phyloP scores from a whole-genome alignment of 2,329 filamentous ascomycete species.

The Colletotrichum sp. region DNA sequence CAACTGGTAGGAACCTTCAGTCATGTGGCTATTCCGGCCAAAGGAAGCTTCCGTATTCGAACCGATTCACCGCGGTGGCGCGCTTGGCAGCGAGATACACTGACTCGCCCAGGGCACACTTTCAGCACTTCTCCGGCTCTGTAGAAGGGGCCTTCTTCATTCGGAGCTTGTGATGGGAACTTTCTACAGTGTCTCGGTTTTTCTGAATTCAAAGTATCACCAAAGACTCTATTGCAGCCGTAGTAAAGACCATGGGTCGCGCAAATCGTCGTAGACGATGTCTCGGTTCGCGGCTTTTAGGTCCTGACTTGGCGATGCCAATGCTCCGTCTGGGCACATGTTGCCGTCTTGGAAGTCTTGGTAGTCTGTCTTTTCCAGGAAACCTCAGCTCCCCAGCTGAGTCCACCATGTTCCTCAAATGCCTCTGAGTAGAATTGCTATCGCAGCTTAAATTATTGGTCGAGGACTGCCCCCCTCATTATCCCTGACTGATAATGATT shows the following conservation, averaged over 20 bases:
- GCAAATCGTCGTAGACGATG: background rate
- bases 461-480: background rate
- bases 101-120: background rate
- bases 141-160: background rate
- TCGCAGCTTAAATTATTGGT: background rate
- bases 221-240: background rate
- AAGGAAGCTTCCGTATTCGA: background rate
- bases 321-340: conserved; percentile 16
- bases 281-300: background rate
- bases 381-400: background rate
- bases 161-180: too few species aligned
- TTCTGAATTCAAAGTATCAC: background rate
- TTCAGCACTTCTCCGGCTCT: background rate
- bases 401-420: background rate
- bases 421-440: background rate
- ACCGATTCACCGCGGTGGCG: background rate
- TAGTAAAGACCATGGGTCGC: background rate
- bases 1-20: background rate
- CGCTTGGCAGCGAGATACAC: background rate
- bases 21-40: background rate
- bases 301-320: conserved; percentile 8
- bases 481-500: background rate
- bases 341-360: conserved; percentile 18
- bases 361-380: background rate
- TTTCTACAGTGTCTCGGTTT: fast-evolving